These are phyloP conservation scores for Cucurbita argyrosperma DNA, from an alignment of 306 rosid genomes.

Conservation along the genomic window DNA sequence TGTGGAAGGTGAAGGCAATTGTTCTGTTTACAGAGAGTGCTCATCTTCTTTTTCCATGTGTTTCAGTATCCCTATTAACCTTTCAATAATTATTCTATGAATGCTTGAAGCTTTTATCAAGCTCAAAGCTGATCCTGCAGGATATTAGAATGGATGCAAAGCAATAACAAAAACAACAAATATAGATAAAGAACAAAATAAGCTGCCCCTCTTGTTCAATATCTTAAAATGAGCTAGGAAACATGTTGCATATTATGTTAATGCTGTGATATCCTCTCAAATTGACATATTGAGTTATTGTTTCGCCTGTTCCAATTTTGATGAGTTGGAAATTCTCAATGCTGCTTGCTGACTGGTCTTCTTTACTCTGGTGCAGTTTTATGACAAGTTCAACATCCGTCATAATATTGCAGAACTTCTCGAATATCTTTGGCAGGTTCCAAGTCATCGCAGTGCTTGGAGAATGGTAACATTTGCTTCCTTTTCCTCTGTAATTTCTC, in stretches of 20 bases:
- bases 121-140: neutral
- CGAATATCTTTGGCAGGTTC: slow-evolving; percentile 96
- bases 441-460: slow-evolving; percentile 98
- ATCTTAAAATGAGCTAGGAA: neutral
- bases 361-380: slow-evolving; percentile 55
- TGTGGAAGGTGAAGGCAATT: neutral
- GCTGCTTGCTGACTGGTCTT: slow-evolving; percentile 8
- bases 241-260: neutral
- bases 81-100: neutral
- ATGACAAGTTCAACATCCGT: slow-evolving; percentile 95
- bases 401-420: slow-evolving; percentile 97
- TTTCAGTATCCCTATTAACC: neutral
- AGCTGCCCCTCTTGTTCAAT: neutral
- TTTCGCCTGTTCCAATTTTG: neutral
- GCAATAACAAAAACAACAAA: neutral
- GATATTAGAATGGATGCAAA: neutral
- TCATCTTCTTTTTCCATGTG: neutral
- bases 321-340: neutral
- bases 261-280: neutral
- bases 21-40: neutral
- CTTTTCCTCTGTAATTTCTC: neutral
- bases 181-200: neutral
- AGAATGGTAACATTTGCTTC: slow-evolving; percentile 43
- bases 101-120: neutral
- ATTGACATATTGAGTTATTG: neutral